Evolutionary conservation across 257 asterid genomes (phyloP), one percentile per base, ranked within the genome.

Genomic region (Forsythia viridissima): DNA sequence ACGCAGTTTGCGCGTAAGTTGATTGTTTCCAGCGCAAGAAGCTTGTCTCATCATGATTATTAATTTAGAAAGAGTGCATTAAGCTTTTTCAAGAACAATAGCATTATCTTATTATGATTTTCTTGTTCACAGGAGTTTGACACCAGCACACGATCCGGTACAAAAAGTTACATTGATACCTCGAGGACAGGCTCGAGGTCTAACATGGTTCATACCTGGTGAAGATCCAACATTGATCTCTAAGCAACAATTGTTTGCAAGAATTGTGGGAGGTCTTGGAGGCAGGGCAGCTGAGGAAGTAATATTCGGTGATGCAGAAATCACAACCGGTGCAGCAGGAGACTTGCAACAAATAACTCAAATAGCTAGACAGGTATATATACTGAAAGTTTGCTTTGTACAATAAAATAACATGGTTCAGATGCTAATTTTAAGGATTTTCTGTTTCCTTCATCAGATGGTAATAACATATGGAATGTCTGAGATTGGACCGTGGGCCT

Each of bases 111-210:
- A 78, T 39, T 57, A n/a, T 38, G 39, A 30, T 51, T 16, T 66
- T 82, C 42, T 10, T 77, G 66, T 3, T 9, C 42, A 71, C 87
- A 90, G 93, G 87, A 84, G 88, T 24, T 82, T 92, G 82, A 89
- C 91, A 7, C 91, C 93, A 0, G 91, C 96, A 4, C 93, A 90
- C 75, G 94, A 88, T 81, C 85, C 82, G 0, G 92, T 92, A 16
- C 93, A 92, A 73, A 92, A 90, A 88, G 96, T 92, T 2, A 88
- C 94, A 7, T 48, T 92, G 86, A 88, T 92, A 82, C 96, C 97
- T 6, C 88, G 96, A 44, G 97, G 97, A 20, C 97, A 90, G 81
- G 93, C 96, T 34, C 91, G 93, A 2, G 97, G 97, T 3, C 77
- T 92, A 13, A 90, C 95, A 42, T 90, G 92, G 96, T 90, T 89